Evolutionary conservation across 495 filamentous ascomycete genomes (phyloP).

Genomic region (Ramalina peruviana): DNA sequence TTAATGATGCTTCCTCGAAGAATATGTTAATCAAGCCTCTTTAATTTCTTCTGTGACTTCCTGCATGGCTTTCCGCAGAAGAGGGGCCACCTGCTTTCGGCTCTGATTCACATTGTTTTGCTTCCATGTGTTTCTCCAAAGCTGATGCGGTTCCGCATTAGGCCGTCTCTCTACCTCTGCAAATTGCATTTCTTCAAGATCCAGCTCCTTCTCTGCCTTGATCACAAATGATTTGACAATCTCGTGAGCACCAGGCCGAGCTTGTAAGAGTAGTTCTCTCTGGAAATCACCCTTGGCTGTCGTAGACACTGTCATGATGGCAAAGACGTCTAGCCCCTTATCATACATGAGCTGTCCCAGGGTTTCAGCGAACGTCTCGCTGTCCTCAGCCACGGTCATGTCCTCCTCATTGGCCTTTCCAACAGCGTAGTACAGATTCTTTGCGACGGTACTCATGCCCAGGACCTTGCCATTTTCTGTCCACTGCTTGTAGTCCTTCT

Average conservation of each 20-base stretch:
- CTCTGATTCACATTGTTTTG: slow-evolving; percentile 57
- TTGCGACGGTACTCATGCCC: slow-evolving; percentile 64
- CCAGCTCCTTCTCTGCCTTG: slow-evolving; percentile 32
- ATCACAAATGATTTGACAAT: slow-evolving; percentile 41
- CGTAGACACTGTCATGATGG: slow-evolving; percentile 63
- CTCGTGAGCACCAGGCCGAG: slow-evolving; percentile 25
- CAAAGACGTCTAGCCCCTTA: slow-evolving; percentile 47
- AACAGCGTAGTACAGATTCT: slow-evolving; percentile 48
- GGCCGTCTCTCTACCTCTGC: slow-evolving; percentile 20
- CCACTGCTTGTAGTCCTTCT: slow-evolving; percentile 94
- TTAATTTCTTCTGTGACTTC: background rate
- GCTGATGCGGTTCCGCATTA: slow-evolving; percentile 23
- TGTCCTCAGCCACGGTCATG: slow-evolving; percentile 15
- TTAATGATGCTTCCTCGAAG: background rate
- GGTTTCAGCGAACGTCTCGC: slow-evolving; percentile 31
- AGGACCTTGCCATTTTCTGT: slow-evolving; percentile 41
- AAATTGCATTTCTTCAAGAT: slow-evolving; percentile 39
- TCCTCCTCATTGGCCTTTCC: slow-evolving; percentile 36
- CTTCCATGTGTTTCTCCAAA: slow-evolving; percentile 37
- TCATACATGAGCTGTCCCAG: slow-evolving; percentile 41
- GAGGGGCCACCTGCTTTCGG: slow-evolving; percentile 79
- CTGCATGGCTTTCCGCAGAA: slow-evolving; percentile 52
- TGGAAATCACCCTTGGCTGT: slow-evolving; percentile 40
- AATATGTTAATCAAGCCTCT: background rate
- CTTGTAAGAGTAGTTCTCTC: slow-evolving; percentile 65